Base-by-base conservation (phyloP, 176 grass and related monocot genomes). In the Carex scoparia region DNA sequence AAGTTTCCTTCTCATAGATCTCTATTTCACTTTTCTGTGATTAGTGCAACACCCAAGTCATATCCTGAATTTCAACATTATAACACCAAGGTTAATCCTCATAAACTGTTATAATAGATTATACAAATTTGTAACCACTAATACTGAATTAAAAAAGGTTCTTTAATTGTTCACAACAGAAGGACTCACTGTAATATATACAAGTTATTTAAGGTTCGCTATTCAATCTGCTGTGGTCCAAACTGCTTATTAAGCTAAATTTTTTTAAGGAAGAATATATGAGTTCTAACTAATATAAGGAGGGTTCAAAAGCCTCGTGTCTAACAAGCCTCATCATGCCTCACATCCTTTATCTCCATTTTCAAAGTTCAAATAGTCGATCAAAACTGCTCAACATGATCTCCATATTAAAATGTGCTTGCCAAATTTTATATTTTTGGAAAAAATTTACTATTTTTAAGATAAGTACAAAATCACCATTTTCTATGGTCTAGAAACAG, bases 1-100 rank as follows among this genome's bases (percentile, higher is more conserved):
- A 71, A 23, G 61, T 58, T 15, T 84, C 30, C 7, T 60, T 77
- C 46, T 62, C 68, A 42, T 54, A 75, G 44, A 44, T 73, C 23
- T 35, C 40, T 84, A 85, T 49, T 81, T 64, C 79, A 2, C 10
- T 59, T 28, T n/a, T 88, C 67, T 76, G 6, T 10, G 18, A 59
- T 54, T 65, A 4, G 46, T 56, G n/a, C 51, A 69, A 54, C 8
- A 76, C 49, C 63, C 69, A 60, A 68, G 60, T 37, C 5, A 59
- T 35, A 1, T 84, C 40, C 71, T 5, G n/a, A 13, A 28, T 64
- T 85, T 23, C 12, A 55, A 27, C 23, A 74, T 56, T 56, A 56
- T 48, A 53, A 27, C 46, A 37, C 65, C 31, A 37, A 75, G 46
- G 51, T 33, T 32, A 55, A 78, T 31, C 28, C 23, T 78, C 33